Evolutionary conservation across 345 rosid genomes (phyloP).

Genomic region (Alliaria petiolata): DNA sequence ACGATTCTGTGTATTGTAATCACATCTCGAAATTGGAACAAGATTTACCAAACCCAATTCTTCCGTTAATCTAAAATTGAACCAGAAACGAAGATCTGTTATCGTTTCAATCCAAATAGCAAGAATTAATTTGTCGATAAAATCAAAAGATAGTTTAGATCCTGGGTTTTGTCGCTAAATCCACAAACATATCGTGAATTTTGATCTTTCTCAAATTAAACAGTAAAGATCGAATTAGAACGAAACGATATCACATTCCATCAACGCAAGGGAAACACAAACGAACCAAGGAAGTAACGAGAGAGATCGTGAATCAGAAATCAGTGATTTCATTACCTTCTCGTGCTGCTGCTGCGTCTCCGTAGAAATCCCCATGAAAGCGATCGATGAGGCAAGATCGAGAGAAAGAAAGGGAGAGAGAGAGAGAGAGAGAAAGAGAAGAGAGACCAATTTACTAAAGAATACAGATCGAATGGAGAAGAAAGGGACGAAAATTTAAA

Average conservation of each 20-base stretch:
- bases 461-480: background rate
- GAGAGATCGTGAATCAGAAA: background rate
- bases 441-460: background rate
- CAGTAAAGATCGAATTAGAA: background rate
- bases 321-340: conserved; percentile 37
- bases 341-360: conserved; percentile 42
- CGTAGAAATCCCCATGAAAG: conserved; percentile 63
- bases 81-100: background rate
- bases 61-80: background rate
- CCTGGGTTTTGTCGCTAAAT: background rate
- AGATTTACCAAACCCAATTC: background rate
- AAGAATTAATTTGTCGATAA: too few species aligned
- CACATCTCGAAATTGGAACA: background rate
- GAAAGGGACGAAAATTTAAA: background rate
- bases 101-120: background rate
- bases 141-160: background rate
- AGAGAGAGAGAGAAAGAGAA: background rate
- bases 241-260: too few species aligned
- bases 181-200: background rate
- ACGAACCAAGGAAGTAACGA: background rate
- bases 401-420: background rate
- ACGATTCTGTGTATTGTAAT: background rate
- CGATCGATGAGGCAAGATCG: conserved; percentile 18
- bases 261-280: background rate
- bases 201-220: background rate